These are phyloP conservation scores for Pulveroboletus frians DNA, from an alignment of 768 basidiomycete species.

Conservation along the genomic window DNA sequence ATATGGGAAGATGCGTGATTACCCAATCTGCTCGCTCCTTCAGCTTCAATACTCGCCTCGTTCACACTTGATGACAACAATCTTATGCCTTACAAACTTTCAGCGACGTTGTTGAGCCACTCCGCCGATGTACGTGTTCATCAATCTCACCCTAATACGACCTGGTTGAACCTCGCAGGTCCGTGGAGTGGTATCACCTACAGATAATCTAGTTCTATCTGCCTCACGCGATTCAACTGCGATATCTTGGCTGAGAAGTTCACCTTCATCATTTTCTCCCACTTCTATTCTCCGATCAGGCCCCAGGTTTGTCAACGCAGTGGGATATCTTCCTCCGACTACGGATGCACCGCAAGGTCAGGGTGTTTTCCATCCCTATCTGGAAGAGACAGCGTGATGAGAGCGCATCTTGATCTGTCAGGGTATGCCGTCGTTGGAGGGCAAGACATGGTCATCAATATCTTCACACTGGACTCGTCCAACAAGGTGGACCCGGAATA, in stretches of 20 bases:
- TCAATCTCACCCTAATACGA: conserved; percentile 1
- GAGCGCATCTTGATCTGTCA: conserved; percentile 28
- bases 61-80: not conserved
- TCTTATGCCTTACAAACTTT: conserved; percentile 70
- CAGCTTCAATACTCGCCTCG: not conserved
- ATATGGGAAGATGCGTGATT: not conserved
- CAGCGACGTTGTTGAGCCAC: conserved; percentile 65
- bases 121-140: conserved; percentile 59
- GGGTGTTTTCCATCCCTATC: conserved; percentile 9
- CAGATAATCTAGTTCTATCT: conserved; percentile 74
- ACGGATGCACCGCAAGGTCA: conserved; percentile 66
- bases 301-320: conserved; percentile 73
- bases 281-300: conserved; percentile 56
- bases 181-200: conserved; percentile 73
- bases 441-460: conserved; percentile 82
- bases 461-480: conserved; percentile 59
- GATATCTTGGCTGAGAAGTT: conserved; percentile 71
- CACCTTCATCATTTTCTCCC: conserved; percentile 49
- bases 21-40: not conserved
- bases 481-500: conserved; percentile 70
- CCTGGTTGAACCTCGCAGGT: conserved; percentile 50
- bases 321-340: conserved; percentile 71
- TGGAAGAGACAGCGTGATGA: not conserved
- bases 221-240: conserved; percentile 90
- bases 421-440: conserved; percentile 86